Evolutionary conservation across 495 filamentous ascomycete genomes (phyloP).

Genomic region (Aspergillus carlsbadensis): DNA sequence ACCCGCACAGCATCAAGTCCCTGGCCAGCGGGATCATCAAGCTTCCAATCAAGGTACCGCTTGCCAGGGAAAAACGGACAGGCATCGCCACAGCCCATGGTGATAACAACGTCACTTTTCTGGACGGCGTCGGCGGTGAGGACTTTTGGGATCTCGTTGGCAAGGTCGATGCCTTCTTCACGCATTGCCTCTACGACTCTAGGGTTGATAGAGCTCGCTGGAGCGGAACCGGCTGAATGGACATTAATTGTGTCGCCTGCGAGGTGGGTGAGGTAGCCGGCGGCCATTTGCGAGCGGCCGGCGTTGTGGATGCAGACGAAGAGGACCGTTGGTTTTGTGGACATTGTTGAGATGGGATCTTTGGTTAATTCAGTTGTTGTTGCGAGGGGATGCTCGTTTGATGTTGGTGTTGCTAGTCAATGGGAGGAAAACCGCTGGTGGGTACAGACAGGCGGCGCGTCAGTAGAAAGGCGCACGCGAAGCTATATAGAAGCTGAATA

Average conservation of each 20-base stretch:
- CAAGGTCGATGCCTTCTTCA: slow-evolving; percentile 33
- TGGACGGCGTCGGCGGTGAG: slow-evolving; percentile 26
- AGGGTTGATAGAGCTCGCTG: slow-evolving; percentile 25
- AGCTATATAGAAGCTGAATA: no score
- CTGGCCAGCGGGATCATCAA: slow-evolving; percentile 14
- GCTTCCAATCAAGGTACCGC: slow-evolving; percentile 29
- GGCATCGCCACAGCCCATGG: slow-evolving; percentile 33
- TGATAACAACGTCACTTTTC: slow-evolving; percentile 26
- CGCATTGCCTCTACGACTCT: slow-evolving; percentile 29
- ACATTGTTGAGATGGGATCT: slow-evolving; percentile 4
- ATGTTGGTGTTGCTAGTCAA: no score
- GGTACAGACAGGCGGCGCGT: no score
- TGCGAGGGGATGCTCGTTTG: no score
- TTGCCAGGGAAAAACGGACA: slow-evolving; percentile 30
- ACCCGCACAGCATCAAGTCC: no score
- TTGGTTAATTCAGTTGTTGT: no score
- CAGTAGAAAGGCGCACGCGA: no score
- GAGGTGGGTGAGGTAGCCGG: slow-evolving; percentile 25
- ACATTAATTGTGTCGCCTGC: slow-evolving; percentile 16
- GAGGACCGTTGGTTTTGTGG: slow-evolving; percentile 26
- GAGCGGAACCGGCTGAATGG: no score
- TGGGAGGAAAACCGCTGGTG: no score
- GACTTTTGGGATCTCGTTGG: slow-evolving; percentile 26
- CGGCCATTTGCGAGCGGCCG: slow-evolving; percentile 34
- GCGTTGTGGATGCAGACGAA: slow-evolving; percentile 34